Conservation (phyloP, 2,329 filamentous ascomycete genomes). For the Xylariaceae sp. region DNA sequence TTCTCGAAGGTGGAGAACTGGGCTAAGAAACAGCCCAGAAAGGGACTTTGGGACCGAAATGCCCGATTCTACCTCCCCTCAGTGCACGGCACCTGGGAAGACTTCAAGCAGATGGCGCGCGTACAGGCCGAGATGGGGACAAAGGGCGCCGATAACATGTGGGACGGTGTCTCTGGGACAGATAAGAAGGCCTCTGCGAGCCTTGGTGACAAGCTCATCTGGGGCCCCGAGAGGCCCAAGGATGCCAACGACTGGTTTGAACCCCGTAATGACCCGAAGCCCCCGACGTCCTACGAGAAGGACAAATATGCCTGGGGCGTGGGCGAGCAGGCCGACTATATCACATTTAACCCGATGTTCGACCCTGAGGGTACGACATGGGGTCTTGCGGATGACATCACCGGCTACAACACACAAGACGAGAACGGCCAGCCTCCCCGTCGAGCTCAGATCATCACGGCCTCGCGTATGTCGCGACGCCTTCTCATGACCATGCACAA, state of each 20-base stretch:
- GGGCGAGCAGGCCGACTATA: constrained; percentile 82
- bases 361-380: constrained; percentile 83
- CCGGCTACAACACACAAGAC: constrained; percentile 65
- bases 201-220: constrained; percentile 57
- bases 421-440: constrained; percentile 59
- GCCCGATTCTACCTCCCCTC: constrained; percentile 69
- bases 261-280: constrained; percentile 62
- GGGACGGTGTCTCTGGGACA: constrained; percentile 43
- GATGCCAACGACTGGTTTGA: constrained; percentile 65
- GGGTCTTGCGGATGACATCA: constrained; percentile 75
- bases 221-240: constrained; percentile 71
- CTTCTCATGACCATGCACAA: constrained; percentile 83
- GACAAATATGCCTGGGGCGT: constrained; percentile 84
- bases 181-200: constrained; percentile 30
- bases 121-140: constrained; percentile 67
- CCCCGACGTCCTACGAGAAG: constrained; percentile 65
- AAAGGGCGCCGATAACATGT: constrained; percentile 58
- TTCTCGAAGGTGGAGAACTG: constrained; percentile 63
- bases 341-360: constrained; percentile 87
- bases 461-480: constrained; percentile 71
- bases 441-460: constrained; percentile 81
- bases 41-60: constrained; percentile 76
- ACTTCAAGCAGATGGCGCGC: constrained; percentile 70
- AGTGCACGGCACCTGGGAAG: constrained; percentile 70
- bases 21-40: constrained; percentile 66